Conservation (phyloP, 768 basidiomycete genomes). For the Candolleomyces efflorescens region DNA sequence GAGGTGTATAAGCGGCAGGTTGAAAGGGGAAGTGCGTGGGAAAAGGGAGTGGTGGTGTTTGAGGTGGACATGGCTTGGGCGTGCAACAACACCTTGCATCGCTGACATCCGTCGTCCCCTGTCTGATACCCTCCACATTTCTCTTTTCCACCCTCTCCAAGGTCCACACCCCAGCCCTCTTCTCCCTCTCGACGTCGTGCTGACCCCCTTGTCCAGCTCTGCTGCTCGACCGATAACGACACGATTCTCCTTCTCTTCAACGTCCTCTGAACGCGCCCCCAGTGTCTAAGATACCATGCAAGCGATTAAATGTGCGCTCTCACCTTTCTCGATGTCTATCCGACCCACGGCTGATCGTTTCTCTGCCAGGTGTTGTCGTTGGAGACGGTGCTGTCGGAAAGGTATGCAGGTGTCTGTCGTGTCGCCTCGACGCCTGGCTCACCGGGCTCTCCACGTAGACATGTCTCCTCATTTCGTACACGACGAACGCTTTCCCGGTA, state of each 20-base stretch:
- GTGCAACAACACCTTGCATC: constrained; percentile 1
- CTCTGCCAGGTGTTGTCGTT: constrained; percentile 83
- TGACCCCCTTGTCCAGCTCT: constrained; percentile 6
- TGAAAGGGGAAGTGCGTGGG: constrained; percentile 7
- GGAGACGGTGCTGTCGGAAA: constrained; percentile 99
- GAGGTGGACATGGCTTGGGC: background rate
- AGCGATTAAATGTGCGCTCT: constrained; percentile 83
- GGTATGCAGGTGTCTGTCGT: constrained; percentile 41
- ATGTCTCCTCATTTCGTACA: constrained; percentile 98
- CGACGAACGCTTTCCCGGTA: constrained; percentile 96
- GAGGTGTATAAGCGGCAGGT: background rate
- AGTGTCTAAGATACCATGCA: constrained; percentile 54
- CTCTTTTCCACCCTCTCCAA: background rate
- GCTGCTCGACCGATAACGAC: constrained; percentile 17
- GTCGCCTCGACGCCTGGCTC: background rate
- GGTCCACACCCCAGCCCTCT: constrained; percentile 22
- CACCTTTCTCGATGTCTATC: constrained; percentile 5
- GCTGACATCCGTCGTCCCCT: background rate
- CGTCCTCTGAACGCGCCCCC: background rate
- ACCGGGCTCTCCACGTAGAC: constrained; percentile 51
- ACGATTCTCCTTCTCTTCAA: constrained; percentile 12
- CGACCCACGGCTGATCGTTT: constrained; percentile 24
- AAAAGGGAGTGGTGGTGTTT: background rate
- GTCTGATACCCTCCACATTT: constrained; percentile 8
- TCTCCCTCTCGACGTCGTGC: constrained; percentile 13